Evolutionary conservation across 495 filamentous ascomycete species (phyloP).

Genomic region (Xylaria longipes): DNA sequence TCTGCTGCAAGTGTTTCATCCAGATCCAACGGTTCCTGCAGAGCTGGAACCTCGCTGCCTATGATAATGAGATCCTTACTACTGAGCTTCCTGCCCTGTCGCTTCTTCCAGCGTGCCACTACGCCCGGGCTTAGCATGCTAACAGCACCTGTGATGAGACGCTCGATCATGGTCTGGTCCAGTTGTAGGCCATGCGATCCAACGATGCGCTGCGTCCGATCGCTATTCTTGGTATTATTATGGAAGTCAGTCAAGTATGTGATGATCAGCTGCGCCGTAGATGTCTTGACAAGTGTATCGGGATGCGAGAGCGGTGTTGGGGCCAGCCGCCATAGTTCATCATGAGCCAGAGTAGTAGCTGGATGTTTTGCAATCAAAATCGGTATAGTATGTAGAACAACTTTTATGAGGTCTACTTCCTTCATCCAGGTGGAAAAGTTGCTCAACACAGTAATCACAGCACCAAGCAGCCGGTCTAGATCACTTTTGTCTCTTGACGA

Average conservation of each 20-base stretch:
- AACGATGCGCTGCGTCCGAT: constrained; percentile 64
- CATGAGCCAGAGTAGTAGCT: constrained; percentile 61
- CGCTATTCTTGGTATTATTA: constrained; percentile 60
- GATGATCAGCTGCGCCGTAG: constrained; percentile 75
- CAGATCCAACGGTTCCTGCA: constrained; percentile 17
- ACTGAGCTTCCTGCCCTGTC: constrained; percentile 29
- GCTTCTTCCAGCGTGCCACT: constrained; percentile 51
- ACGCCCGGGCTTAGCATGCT: constrained; percentile 69
- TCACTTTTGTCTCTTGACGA: constrained; percentile 66
- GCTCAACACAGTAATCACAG: constrained; percentile 56
- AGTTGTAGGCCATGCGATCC: constrained; percentile 76
- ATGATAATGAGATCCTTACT: constrained; percentile 2
- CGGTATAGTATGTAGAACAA: constrained; percentile 69
- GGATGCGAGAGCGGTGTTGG: constrained; percentile 72
- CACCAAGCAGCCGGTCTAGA: constrained; percentile 49
- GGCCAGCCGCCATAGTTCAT: constrained; percentile 69
- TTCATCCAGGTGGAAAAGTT: constrained; percentile 45
- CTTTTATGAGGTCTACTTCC: constrained; percentile 83
- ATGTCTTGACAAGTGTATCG: constrained; percentile 77
- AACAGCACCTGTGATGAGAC: constrained; percentile 67
- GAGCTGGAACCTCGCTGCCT: constrained; percentile 5
- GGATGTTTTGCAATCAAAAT: constrained; percentile 74
- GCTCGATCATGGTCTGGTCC: constrained; percentile 65
- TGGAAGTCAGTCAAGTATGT: constrained; percentile 81
- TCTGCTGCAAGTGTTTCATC: constrained; percentile 54